Evolutionary conservation across 495 filamentous ascomycete genomes (phyloP).

Genomic region (Barbatosphaeria neglecta): DNA sequence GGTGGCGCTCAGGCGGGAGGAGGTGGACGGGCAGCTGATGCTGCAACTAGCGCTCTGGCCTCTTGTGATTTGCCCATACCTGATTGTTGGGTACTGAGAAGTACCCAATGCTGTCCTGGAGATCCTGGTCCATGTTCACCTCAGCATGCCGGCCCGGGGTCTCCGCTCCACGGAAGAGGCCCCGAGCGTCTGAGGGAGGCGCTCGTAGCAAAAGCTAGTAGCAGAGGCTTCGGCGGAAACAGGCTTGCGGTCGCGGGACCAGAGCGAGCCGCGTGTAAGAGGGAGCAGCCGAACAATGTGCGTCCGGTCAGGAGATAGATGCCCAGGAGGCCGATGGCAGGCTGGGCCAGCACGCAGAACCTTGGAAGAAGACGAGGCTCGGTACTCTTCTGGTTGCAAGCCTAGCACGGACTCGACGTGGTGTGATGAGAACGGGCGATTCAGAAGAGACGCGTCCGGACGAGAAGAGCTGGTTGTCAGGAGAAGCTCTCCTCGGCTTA

Average conservation of each 20-base stretch:
- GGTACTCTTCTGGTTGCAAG: no score
- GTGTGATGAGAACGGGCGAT: not conserved
- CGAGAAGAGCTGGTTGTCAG: not conserved
- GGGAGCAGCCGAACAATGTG: no score
- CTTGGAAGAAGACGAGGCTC: no score
- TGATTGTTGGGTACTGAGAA: slow-evolving; percentile 24
- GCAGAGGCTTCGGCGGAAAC: no score
- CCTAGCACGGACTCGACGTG: no score
- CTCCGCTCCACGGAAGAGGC: not conserved
- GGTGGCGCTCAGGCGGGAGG: not conserved
- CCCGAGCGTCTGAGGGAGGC: not conserved
- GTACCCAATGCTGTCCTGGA: slow-evolving; percentile 19
- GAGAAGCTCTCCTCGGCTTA: not conserved
- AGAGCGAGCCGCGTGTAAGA: no score
- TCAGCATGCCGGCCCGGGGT: slow-evolving; percentile 8
- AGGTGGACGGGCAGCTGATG: not conserved
- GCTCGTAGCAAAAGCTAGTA: not conserved
- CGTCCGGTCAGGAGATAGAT: no score
- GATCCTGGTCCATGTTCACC: slow-evolving; percentile 19
- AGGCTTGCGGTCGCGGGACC: no score
- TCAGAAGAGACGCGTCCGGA: not conserved
- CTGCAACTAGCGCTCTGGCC: not conserved
- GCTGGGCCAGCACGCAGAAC: no score
- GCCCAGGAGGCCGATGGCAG: no score
- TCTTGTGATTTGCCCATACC: slow-evolving; percentile 16